These are phyloP conservation scores for Irpex rosettiformis DNA, from an alignment of 1,284 basidiomycete genomes.

Conservation along the genomic window DNA sequence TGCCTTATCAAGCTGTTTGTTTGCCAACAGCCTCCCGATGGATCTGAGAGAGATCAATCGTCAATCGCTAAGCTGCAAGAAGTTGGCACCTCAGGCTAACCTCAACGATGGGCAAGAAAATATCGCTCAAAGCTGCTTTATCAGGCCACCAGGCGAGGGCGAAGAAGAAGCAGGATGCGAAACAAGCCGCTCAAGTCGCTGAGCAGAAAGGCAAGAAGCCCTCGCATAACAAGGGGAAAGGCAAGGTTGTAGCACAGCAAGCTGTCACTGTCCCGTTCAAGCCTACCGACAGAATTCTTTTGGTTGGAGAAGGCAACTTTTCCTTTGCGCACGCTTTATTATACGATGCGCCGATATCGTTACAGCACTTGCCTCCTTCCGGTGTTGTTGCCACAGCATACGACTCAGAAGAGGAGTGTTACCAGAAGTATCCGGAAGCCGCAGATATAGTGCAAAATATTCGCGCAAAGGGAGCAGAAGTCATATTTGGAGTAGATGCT, in stretches of 20 bases:
- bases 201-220: slow-evolving; percentile 43
- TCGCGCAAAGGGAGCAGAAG: slow-evolving; percentile 58
- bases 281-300: slow-evolving; percentile 74
- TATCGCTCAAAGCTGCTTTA: slow-evolving; percentile 57
- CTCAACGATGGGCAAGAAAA: slow-evolving; percentile 53
- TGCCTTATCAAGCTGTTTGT: slow-evolving; percentile 5
- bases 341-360: slow-evolving; percentile 42
- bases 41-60: slow-evolving; percentile 31
- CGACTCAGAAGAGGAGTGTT: slow-evolving; percentile 78
- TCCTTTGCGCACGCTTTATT: slow-evolving; percentile 85
- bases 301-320: slow-evolving; percentile 97
- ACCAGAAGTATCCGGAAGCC: slow-evolving; percentile 84
- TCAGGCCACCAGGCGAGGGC: slow-evolving; percentile 64
- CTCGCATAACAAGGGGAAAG: slow-evolving; percentile 25
- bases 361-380: slow-evolving; percentile 55
- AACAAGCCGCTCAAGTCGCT: slow-evolving; percentile 47
- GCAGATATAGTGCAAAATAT: slow-evolving; percentile 56
- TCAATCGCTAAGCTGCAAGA: too few species aligned
- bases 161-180: slow-evolving; percentile 51
- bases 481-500: slow-evolving; percentile 87
- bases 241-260: slow-evolving; percentile 22
- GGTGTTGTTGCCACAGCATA: slow-evolving; percentile 87
- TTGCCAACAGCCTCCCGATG: slow-evolving; percentile 29
- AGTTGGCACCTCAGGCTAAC: too few species aligned
- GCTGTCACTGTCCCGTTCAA: slow-evolving; percentile 69